Percentiles rank a stretch among this genome's conserved stretches.
These are phyloP conservation scores for Simmondsia chinensis DNA, from an alignment of 148 eudicot genomes.

Conservation along the genomic window DNA sequence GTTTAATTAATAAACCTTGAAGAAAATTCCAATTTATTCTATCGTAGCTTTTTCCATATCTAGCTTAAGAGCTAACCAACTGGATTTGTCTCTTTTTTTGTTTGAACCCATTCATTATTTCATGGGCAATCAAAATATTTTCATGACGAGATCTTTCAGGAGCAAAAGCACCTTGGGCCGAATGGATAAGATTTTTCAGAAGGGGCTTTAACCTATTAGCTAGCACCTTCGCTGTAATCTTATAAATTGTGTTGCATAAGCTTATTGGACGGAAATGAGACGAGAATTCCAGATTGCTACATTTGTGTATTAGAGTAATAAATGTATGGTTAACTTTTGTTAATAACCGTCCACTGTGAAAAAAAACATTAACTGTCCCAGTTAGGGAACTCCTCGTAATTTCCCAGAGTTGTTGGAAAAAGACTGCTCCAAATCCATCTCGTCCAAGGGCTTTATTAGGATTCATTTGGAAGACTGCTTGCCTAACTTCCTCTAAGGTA, in stretches of 20 bases:
- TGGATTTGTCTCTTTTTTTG: neutral
- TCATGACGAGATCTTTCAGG: neutral
- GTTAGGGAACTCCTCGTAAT: neutral
- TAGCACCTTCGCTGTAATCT: too few relatives aligned
- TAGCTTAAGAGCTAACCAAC: neutral
- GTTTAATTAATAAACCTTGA: too few relatives aligned
- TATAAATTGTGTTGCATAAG: neutral
- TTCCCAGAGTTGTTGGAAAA: neutral
- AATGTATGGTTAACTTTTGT: neutral
- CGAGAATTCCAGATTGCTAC: neutral
- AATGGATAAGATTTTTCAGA: too few relatives aligned
- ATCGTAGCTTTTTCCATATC: neutral
- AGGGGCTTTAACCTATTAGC: too few relatives aligned
- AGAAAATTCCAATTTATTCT: neutral
- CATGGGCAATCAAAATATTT: neutral
- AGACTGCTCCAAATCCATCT: neutral
- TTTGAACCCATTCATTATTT: neutral
- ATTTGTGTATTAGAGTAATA: neutral
- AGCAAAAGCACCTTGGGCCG: neutral
- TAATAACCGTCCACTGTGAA: neutral
- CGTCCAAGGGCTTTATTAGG: neutral
- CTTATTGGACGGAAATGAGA: neutral
- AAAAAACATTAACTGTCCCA: too few relatives aligned
- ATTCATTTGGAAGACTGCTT: neutral
- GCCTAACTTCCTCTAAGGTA: neutral